These are phyloP conservation scores for Serendipita sp. DNA, from an alignment of 768 basidiomycete species.

Conservation along the genomic window DNA sequence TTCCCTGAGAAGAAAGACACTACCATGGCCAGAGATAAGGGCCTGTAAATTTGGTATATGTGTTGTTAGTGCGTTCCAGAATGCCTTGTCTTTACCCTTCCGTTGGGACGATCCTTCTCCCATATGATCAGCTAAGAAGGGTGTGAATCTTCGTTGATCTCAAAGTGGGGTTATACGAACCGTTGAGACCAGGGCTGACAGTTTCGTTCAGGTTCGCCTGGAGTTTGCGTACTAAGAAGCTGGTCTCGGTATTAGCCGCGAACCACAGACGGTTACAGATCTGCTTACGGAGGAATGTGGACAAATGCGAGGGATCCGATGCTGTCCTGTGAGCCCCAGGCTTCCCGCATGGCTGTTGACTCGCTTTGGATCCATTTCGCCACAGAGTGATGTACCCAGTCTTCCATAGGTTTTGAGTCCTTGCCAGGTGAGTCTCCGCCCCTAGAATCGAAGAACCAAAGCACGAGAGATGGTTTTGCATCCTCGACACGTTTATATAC, in stretches of 20 bases:
- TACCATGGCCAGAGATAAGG: slow-evolving; percentile 57
- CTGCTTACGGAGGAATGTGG: slow-evolving; percentile 53
- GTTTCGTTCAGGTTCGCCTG: slow-evolving; percentile 25
- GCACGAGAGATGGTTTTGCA: slow-evolving; percentile 33
- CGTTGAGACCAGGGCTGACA: slow-evolving; percentile 28
- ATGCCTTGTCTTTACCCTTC: slow-evolving; percentile 35
- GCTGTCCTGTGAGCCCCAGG: slow-evolving; percentile 38
- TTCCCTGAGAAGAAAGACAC: slow-evolving; percentile 4
- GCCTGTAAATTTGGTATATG: slow-evolving; percentile 51
- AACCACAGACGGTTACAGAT: neutral
- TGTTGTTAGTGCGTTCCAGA: slow-evolving; percentile 43
- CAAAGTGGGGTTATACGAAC: slow-evolving; percentile 12
- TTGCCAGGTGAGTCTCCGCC: slow-evolving; percentile 36
- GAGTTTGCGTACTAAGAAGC: slow-evolving; percentile 21
- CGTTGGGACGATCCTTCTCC: slow-evolving; percentile 43
- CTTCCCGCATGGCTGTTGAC: slow-evolving; percentile 33
- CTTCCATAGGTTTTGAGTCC: slow-evolving; percentile 32
- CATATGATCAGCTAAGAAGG: slow-evolving; percentile 23
- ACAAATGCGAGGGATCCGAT: slow-evolving; percentile 53
- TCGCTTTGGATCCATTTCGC: slow-evolving; percentile 44
- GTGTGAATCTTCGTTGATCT: neutral
- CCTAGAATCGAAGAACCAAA: slow-evolving; percentile 72
- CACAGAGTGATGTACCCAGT: slow-evolving; percentile 54
- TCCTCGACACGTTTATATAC: slow-evolving; percentile 17
- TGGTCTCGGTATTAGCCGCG: slow-evolving; percentile 10